phyloP scores from a whole-genome alignment of 1,139 yeast species.

The Candida labiduridarum region DNA sequence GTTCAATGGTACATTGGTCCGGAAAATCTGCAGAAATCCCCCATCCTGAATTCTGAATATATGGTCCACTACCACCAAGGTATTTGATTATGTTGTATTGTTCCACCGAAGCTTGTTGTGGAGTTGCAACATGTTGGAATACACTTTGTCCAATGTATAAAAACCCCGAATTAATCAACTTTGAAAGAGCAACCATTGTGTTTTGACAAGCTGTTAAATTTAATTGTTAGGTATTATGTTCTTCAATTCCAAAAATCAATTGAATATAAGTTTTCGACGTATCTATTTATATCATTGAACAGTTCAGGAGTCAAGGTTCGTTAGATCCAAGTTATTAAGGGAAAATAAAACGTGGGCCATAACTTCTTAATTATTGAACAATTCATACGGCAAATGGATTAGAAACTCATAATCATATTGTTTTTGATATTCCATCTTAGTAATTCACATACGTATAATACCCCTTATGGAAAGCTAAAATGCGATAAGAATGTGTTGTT shows the following conservation, averaged over 20 bases:
- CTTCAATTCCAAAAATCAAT: no score
- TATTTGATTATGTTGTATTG: conserved; percentile 45
- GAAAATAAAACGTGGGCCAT: no score
- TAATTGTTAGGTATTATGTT: no score
- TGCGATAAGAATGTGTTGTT: no score
- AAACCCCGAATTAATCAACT: conserved; percentile 31
- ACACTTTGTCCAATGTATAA: conserved; percentile 29
- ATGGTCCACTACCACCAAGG: conserved; percentile 54
- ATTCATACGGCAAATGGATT: no score
- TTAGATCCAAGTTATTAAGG: no score
- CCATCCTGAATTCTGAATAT: conserved; percentile 44
- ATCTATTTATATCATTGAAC: no score
- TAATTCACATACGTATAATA: background rate
- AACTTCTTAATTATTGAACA: no score
- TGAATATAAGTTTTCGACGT: no score
- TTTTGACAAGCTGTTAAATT: background rate
- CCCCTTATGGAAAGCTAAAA: no score
- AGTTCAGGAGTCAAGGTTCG: no score
- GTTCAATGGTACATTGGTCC: conserved; percentile 55
- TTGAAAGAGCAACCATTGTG: conserved; percentile 34
- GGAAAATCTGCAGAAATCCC: conserved; percentile 55
- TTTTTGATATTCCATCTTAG: background rate
- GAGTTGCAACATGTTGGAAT: conserved; percentile 36
- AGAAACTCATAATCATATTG: background rate
- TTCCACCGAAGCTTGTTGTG: conserved; percentile 41